Conservation (phyloP, 176 grass and related monocot genomes). For the Pontederia paniculata region DNA sequence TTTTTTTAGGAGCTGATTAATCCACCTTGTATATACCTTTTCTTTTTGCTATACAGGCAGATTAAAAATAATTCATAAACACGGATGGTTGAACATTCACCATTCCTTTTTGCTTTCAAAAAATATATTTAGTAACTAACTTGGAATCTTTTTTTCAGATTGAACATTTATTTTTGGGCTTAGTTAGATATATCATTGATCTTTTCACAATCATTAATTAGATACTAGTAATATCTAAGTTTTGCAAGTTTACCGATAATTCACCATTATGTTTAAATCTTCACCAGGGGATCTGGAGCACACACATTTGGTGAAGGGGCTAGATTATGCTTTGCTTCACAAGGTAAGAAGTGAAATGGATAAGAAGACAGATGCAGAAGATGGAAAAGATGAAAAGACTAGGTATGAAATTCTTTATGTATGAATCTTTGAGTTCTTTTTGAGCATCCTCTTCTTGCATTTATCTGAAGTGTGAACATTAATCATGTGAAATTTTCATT, state of each 20-base stretch:
- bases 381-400: slow-evolving; percentile 52
- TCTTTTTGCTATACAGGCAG: too few species aligned
- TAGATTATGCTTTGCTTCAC: slow-evolving; percentile 98
- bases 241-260: slow-evolving; percentile 15
- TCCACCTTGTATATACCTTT: too few species aligned
- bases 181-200: too few species aligned
- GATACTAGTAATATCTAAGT: neutral
- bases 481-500: too few species aligned
- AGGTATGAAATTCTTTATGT: slow-evolving; percentile 32
- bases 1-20: too few species aligned
- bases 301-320: slow-evolving; percentile 96
- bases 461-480: neutral
- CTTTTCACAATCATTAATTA: too few species aligned
- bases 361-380: slow-evolving; percentile 88
- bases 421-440: neutral
- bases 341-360: slow-evolving; percentile 99
- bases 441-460: neutral
- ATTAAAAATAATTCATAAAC: too few species aligned
- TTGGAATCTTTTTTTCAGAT: too few species aligned
- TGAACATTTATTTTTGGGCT: too few species aligned
- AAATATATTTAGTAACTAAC: too few species aligned
- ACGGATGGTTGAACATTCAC: too few species aligned
- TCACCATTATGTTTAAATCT: slow-evolving; percentile 23
- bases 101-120: too few species aligned
- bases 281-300: slow-evolving; percentile 89